Evolutionary conservation across 192 early-diverging fungal species (phyloP), one percentile per base, ranked within the genome.

Genomic region (Coemansia sp.): DNA sequence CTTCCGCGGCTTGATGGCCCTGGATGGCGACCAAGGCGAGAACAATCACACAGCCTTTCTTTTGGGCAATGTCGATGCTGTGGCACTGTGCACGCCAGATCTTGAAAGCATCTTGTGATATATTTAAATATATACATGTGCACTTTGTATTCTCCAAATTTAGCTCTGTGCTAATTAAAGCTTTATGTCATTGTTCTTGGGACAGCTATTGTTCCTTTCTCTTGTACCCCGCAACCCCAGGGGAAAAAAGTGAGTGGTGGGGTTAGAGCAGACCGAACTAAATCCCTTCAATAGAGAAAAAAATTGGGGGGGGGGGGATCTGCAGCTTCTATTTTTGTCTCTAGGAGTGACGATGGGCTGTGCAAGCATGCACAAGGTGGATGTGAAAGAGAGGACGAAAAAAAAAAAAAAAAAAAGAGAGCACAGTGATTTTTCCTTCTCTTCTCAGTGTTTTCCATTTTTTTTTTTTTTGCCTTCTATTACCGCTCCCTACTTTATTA

Each of bases 51-150:
- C 67, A 2, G 79, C 79, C 10, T 72, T 73, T 42, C 42, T 82
- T 45, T 71, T 82, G 32, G 79, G 74, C 3, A 82, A 82, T 21
- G 57, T 82, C 23, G 75, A 76, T 25, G 67, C 67, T 2, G 67
- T 70, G 72, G 60, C 76, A 5, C 5, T 76, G 70, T 82, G 79
- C 41, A 82, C 79, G 4, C 79, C 79, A 0, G 79, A 82, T 57
- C 74, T 82, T 14, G 79, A 82, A 15, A 67, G 67, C 45, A 67
- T 76, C n/a, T 34, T 69, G 37, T 75, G 41, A 45, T 4, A n/a
- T 37, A 5, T 37, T 10, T 39, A 39, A 48, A 48, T 48, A 48
- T 21, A 48, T 41, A 41, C 39, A 41, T 41, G 1, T 8, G 39
- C 19, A 8, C 32, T n/a, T n/a, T 44, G 42, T 10, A 17, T 44